Conservation (phyloP, 2,329 filamentous ascomycete species). For the Alternaria alternata region DNA sequence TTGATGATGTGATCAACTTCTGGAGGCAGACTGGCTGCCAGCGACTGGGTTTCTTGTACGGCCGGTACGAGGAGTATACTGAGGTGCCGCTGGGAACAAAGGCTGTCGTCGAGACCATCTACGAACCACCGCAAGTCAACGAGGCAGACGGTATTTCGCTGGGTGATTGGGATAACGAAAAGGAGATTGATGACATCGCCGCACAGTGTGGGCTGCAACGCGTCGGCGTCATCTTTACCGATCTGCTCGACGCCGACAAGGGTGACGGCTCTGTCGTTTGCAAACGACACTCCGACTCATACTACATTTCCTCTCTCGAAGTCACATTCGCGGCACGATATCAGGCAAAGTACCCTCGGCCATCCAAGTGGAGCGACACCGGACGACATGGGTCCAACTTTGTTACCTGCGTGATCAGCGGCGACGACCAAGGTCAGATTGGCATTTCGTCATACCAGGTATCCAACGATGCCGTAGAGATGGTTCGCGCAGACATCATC, state of each 20-base stretch:
- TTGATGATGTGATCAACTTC: slow-evolving; percentile 89
- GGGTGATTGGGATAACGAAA: slow-evolving; percentile 84
- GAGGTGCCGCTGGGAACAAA: slow-evolving; percentile 95
- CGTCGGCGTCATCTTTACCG: slow-evolving; percentile 93
- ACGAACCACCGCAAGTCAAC: slow-evolving; percentile 90
- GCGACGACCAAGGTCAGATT: slow-evolving; percentile 88
- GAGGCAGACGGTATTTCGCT: slow-evolving; percentile 89
- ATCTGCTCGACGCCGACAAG: slow-evolving; percentile 81
- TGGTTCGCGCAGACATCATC: slow-evolving; percentile 93
- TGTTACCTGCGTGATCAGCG: slow-evolving; percentile 94
- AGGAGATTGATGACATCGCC: slow-evolving; percentile 81
- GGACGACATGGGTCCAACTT: slow-evolving; percentile 95
- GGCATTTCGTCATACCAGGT: slow-evolving; percentile 91
- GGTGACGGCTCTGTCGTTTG: slow-evolving; percentile 89
- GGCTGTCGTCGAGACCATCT: slow-evolving; percentile 95
- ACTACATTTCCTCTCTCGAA: slow-evolving; percentile 91
- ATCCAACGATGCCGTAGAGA: slow-evolving; percentile 94
- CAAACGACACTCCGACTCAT: slow-evolving; percentile 95
- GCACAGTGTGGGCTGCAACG: slow-evolving; percentile 84
- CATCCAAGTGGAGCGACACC: slow-evolving; percentile 96
- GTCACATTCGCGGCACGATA: slow-evolving; percentile 87
- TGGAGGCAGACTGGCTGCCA: slow-evolving; percentile 89
- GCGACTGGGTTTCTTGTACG: slow-evolving; percentile 88
- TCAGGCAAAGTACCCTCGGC: slow-evolving; percentile 86
- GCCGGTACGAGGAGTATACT: slow-evolving; percentile 86